A percentile compares a stretch with the other conserved stretches of the same genome.
These are phyloP conservation scores for Rhazya stricta DNA, from an alignment of 257 asterid species.

Conservation along the genomic window DNA sequence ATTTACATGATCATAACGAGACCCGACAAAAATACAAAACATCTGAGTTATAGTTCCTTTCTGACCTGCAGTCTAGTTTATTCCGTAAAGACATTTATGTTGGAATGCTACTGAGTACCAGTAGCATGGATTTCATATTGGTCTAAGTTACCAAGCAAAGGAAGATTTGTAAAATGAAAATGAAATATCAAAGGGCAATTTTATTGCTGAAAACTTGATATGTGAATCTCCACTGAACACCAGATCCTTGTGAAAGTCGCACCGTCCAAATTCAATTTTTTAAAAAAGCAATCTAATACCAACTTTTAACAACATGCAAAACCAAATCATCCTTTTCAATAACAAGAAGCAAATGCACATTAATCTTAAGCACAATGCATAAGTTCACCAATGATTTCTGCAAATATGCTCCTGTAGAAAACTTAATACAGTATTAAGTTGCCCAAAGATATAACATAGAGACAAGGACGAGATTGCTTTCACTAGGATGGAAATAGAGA, in stretches of 20 bases:
- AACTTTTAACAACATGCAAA: not conserved
- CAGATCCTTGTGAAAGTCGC: not conserved
- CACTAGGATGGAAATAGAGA: not conserved
- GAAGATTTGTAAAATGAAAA: not conserved
- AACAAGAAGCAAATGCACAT: not conserved
- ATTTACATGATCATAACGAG: not conserved
- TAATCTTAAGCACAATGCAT: not conserved
- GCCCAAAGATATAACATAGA: not conserved
- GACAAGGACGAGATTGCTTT: not conserved
- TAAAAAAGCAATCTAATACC: not conserved
- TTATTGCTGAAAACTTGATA: no score
- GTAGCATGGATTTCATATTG: not conserved
- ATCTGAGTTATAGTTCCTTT: no score
- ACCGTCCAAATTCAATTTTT: no score
- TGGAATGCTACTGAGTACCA: no score
- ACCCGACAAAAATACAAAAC: no score
- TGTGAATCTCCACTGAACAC: not conserved
- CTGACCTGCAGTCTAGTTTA: no score
- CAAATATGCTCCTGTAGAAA: not conserved
- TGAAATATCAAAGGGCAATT: not conserved
- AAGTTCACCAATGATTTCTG: not conserved
- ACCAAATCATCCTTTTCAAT: not conserved
- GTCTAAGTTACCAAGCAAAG: not conserved
- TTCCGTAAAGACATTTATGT: not conserved
- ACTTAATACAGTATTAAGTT: not conserved